Conservation (phyloP, 129 eudicot genomes). For the Scalesia atractyloides region DNA sequence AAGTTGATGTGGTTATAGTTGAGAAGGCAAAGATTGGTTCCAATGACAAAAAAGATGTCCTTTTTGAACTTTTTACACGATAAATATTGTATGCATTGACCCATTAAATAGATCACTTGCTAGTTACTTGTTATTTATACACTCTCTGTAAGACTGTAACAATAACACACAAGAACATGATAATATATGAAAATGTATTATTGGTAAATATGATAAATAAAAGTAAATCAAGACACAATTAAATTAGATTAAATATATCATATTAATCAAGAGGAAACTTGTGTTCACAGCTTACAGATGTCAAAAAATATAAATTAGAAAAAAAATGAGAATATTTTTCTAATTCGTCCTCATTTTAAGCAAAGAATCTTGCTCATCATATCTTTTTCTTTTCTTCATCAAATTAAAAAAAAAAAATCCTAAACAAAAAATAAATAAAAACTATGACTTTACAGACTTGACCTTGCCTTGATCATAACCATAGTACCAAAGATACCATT, state of each 20-base stretch:
- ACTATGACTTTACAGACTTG: slow-evolving; percentile 36
- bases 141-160: too few relatives aligned
- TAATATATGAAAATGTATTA: too few relatives aligned
- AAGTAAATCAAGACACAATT: neutral
- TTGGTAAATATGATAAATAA: too few relatives aligned
- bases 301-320: slow-evolving; percentile 1
- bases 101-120: too few relatives aligned
- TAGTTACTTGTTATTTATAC: too few relatives aligned
- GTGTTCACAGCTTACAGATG: slow-evolving; percentile 24
- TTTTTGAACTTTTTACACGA: too few relatives aligned
- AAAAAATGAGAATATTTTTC: slow-evolving; percentile 23
- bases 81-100: too few relatives aligned
- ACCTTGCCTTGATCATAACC: slow-evolving; percentile 47
- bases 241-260: neutral
- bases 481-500: slow-evolving; percentile 54
- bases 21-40: too few relatives aligned
- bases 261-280: neutral
- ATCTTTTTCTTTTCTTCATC: neutral
- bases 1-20: too few relatives aligned
- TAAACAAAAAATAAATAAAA: slow-evolving; percentile 5
- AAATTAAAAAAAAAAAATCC: neutral
- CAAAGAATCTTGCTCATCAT: slow-evolving; percentile 28
- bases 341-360: slow-evolving; percentile 28
- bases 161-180: too few relatives aligned
- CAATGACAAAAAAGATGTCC: too few relatives aligned